These are phyloP conservation scores for Kwoniella dendrophila DNA, from an alignment of 768 basidiomycete species.

Conservation along the genomic window DNA sequence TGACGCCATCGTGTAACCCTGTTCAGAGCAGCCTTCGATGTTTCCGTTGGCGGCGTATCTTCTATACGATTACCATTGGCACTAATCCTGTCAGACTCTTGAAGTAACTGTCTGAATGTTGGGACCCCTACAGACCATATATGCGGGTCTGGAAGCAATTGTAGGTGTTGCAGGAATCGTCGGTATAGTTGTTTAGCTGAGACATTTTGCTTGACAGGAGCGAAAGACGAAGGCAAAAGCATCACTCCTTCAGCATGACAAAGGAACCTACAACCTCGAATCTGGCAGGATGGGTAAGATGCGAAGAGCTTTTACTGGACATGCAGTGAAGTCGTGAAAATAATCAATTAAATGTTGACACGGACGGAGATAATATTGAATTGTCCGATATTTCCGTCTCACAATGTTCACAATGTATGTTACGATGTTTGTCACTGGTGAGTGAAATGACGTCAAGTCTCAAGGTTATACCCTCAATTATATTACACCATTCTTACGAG, in stretches of 20 bases:
- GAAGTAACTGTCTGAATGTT: slow-evolving; percentile 15
- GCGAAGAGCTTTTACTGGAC: too few species aligned
- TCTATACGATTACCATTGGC: background rate
- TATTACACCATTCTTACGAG: too few species aligned
- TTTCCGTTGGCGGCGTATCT: slow-evolving; percentile 10
- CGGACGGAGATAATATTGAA: too few species aligned
- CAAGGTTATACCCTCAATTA: too few species aligned
- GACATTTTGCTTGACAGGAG: background rate
- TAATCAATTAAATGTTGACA: too few species aligned
- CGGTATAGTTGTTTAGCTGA: slow-evolving; percentile 29
- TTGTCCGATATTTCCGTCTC: too few species aligned
- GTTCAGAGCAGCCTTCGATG: slow-evolving; percentile 2
- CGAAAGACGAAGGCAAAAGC: slow-evolving; percentile 19
- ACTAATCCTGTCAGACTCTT: background rate
- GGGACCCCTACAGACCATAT: slow-evolving; percentile 37
- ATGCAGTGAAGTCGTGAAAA: too few species aligned
- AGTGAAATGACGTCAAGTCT: too few species aligned
- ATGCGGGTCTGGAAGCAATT: slow-evolving; percentile 42
- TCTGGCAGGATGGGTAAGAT: too few species aligned
- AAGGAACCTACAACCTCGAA: too few species aligned
- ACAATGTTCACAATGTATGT: too few species aligned
- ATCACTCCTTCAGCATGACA: background rate
- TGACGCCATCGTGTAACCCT: background rate
- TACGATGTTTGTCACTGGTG: too few species aligned
- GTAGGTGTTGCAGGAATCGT: slow-evolving; percentile 36